Conservation (phyloP, 1,284 basidiomycete species). For the Rugosomyces carneus region DNA sequence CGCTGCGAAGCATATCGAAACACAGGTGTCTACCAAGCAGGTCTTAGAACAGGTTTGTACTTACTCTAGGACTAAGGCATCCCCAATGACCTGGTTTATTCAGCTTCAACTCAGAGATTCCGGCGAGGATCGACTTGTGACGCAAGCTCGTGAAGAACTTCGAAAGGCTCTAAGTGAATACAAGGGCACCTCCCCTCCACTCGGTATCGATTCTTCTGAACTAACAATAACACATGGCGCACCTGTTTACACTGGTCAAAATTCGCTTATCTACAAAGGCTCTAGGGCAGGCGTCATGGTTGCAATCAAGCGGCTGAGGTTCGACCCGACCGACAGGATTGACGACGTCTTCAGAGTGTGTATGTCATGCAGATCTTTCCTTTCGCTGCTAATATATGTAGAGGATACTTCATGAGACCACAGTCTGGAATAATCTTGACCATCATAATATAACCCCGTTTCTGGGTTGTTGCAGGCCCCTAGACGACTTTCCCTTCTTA, state of each 20-base stretch:
- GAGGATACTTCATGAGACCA: background rate
- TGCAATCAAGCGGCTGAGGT: conserved; percentile 1
- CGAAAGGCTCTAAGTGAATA: background rate
- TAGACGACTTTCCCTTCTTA: background rate
- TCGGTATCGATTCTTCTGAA: conserved; percentile 3
- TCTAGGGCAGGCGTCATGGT: background rate
- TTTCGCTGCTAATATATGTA: background rate
- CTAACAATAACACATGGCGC: background rate
- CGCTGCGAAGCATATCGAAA: background rate
- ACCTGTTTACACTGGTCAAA: background rate
- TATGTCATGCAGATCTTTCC: background rate
- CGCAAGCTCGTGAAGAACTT: background rate
- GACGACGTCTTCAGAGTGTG: background rate
- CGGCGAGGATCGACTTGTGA: background rate
- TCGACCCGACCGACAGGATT: background rate
- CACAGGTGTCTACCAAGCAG: background rate
- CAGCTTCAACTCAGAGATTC: background rate
- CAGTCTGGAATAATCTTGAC: background rate
- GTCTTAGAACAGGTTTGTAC: background rate
- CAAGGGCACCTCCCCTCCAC: background rate
- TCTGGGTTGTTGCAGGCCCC: conserved; percentile 1
- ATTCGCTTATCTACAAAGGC: background rate
- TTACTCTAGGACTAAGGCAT: background rate
- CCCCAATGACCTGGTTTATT: background rate
- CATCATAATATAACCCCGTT: conserved; percentile 1